Percentiles rank a stretch among this genome's conserved stretches.
Evolutionary conservation across 1,284 basidiomycete species (phyloP).

Genomic region (Meripilus lineatus): DNA sequence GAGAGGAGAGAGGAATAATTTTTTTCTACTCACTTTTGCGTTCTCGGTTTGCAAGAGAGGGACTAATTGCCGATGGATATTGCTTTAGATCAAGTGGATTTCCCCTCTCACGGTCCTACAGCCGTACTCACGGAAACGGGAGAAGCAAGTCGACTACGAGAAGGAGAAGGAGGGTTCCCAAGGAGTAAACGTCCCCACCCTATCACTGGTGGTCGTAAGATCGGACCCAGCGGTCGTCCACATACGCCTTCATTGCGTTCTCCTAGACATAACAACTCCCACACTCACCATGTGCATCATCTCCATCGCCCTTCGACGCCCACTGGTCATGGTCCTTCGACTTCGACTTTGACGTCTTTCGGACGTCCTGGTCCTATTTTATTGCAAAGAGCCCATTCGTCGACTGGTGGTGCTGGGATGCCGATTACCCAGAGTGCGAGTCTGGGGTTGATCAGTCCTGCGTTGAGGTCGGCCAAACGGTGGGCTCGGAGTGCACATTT

Average conservation of each 20-base stretch:
- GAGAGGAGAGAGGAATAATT: too few species aligned
- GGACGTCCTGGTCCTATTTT: too few species aligned
- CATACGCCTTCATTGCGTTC: slow-evolving; percentile 23
- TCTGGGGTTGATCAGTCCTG: slow-evolving; percentile 25
- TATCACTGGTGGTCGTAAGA: slow-evolving; percentile 10
- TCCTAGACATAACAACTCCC: slow-evolving; percentile 16
- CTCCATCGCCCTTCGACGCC: slow-evolving; percentile 24
- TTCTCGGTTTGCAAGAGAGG: too few species aligned
- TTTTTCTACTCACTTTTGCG: too few species aligned
- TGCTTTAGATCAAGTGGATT: too few species aligned
- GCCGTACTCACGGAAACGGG: slow-evolving; percentile 7
- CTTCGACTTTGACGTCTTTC: too few species aligned
- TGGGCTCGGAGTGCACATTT: slow-evolving; percentile 71
- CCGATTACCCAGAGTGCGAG: slow-evolving; percentile 19
- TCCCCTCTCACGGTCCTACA: slow-evolving; percentile 18
- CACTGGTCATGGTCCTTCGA: too few species aligned
- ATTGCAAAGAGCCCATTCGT: too few species aligned
- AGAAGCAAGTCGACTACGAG: too few species aligned
- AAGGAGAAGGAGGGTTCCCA: slow-evolving; percentile 5
- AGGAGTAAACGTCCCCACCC: slow-evolving; percentile 15
- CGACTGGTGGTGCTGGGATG: slow-evolving; percentile 36
- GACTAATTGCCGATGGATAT: too few species aligned
- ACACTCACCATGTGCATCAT: slow-evolving; percentile 10
- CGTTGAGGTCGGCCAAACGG: slow-evolving; percentile 45
- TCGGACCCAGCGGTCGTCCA: slow-evolving; percentile 9